Conservation (phyloP, 2,329 filamentous ascomycete genomes). For the Hyphodiscus sp. region DNA sequence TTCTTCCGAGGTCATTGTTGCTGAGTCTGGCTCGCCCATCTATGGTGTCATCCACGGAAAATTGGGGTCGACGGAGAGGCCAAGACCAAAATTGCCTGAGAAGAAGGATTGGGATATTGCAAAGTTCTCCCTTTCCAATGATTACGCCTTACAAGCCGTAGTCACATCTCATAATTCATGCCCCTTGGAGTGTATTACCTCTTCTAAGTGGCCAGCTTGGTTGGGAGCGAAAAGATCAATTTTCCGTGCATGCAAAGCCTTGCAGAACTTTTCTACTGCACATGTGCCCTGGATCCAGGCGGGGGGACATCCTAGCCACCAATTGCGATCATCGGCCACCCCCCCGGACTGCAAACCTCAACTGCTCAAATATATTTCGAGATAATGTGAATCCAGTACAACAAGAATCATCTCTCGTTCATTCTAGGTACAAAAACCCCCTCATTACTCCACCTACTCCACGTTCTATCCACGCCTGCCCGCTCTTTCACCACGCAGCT, state of each 20-base stretch:
- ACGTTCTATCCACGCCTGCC: not conserved
- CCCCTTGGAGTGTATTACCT: conserved; percentile 1
- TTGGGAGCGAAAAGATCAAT: conserved; percentile 5
- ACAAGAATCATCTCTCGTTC: not conserved
- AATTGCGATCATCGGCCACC: conserved; percentile 11
- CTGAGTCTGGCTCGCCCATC: too few species aligned
- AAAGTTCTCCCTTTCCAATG: conserved; percentile 6
- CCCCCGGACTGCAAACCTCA: conserved; percentile 4
- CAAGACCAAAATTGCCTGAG: not conserved
- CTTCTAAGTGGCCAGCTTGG: conserved; percentile 8
- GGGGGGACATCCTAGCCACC: not conserved
- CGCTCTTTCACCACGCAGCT: not conserved
- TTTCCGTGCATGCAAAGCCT: conserved; percentile 11
- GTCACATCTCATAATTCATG: conserved; percentile 1
- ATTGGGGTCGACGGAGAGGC: not conserved
- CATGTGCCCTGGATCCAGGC: not conserved
- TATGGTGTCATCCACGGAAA: too few species aligned
- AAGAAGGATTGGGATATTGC: not conserved
- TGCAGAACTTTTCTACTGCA: conserved; percentile 4
- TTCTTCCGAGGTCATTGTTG: too few species aligned
- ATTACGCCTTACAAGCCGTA: conserved; percentile 9
- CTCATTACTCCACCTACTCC: too few species aligned
- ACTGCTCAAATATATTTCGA: not conserved
- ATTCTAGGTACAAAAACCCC: not conserved
- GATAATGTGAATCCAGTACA: not conserved